Evolutionary conservation across 306 rosid genomes (phyloP), one percentile per base, ranked within the genome.

Genomic region (Trifolium dubium): DNA sequence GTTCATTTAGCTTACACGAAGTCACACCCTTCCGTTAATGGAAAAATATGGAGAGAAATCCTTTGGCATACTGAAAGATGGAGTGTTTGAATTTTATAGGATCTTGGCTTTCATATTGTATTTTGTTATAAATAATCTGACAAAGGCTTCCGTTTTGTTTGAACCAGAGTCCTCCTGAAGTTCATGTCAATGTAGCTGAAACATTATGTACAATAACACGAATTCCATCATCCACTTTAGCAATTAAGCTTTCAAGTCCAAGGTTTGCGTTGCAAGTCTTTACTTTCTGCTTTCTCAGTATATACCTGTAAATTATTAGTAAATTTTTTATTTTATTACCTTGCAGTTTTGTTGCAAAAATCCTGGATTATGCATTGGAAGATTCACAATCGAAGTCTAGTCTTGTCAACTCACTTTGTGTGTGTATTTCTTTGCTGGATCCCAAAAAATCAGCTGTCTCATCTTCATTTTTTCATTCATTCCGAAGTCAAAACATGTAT

Each of bases 351-450:
- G 95, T 94, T 70, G 85, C 92, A 74, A 88, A 92, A 78, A 83
- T 94, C 79, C 81, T 94, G 86, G 85, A 75, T 73, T 88, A 88
- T 73, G 99, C 96, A 40, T 74, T 92, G 95, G 92, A 89, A 82
- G 95, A 88, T 88, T 89, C 96, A 76, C 83, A 73, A 58, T 85
- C 93, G 0, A 88, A 92, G 82, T 92, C 97, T 75, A 78, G 90
- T 84, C 95, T 94, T 73, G 92, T 92, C 65, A 83, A 94, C 83
- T 88, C 97, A 32, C 96, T 92, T 15, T 89, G 95, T 28, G 99
- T 92, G 72, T 94, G 97, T 76, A 94, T 92, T 80, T 89, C 95
- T 75, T 82, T 94, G 92, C 84, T 94, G 92, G 97, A 94, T 86
- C 99, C 97, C 40, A 89, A 84, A 86, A 85, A 88, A 86, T 87